Percentiles rank a stretch among this genome's conserved stretches.
Conservation (phyloP, 2,329 filamentous ascomycete species). For the Lasiodiplodia hormozganensis region DNA sequence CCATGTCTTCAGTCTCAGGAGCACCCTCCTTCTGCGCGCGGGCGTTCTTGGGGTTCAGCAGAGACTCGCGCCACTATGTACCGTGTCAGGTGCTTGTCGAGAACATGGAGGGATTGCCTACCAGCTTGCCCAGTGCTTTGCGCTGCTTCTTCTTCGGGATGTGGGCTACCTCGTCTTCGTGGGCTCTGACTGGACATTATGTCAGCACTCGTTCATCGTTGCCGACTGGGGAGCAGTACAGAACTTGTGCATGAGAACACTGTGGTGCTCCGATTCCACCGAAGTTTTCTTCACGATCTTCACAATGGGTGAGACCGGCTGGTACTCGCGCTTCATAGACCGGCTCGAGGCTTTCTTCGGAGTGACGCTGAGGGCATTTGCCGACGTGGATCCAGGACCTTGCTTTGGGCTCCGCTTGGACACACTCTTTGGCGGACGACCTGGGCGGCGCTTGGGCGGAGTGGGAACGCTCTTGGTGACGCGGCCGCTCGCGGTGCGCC, state of each 20-base stretch:
- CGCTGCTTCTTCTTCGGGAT: constrained; percentile 12
- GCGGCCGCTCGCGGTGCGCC: constrained; percentile 6
- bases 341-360: neutral
- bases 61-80: constrained; percentile 13
- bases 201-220: neutral
- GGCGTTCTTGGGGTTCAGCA: constrained; percentile 15
- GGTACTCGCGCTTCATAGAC: neutral
- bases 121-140: constrained; percentile 19
- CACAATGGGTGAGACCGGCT: neutral
- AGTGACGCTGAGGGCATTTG: neutral
- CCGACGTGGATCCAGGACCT: neutral
- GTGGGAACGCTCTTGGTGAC: neutral
- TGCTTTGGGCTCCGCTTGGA: constrained; percentile 1
- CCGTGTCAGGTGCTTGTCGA: neutral
- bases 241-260: constrained; percentile 6
- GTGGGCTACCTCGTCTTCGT: constrained; percentile 9
- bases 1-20: neutral
- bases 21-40: constrained; percentile 5
- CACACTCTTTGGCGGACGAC: neutral
- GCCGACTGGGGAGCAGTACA: neutral
- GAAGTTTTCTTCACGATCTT: constrained; percentile 1
- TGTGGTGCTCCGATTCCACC: neutral
- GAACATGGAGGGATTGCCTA: neutral
- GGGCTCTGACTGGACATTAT: neutral
- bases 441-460: constrained; percentile 3